Conservation (phyloP, 2,329 filamentous ascomycete genomes). For the Beauveria sp. region DNA sequence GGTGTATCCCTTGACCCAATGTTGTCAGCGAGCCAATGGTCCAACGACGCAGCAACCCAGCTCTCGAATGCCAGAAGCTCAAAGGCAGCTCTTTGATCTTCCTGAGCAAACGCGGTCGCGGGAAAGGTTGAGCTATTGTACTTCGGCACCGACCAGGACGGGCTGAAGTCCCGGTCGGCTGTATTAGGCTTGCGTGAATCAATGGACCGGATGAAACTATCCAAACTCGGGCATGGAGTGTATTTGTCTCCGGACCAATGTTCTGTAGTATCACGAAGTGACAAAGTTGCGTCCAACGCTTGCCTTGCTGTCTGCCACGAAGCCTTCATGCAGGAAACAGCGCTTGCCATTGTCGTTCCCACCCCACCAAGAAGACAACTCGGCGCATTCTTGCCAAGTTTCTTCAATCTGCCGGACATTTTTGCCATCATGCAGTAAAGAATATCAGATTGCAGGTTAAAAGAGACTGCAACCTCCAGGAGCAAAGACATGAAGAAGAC, state of each 20-base stretch:
- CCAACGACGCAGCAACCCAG: constrained; percentile 36
- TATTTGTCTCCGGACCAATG: not conserved
- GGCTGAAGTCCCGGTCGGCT: not conserved
- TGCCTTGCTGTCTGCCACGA: not conserved
- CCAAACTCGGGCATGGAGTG: not conserved
- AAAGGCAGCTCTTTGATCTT: not conserved
- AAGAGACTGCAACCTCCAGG: constrained; percentile 18
- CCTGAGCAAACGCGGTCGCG: no score
- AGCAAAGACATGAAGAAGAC: constrained; percentile 33
- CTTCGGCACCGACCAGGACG: not conserved
- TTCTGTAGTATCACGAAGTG: not conserved
- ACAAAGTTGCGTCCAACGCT: not conserved
- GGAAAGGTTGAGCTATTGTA: not conserved
- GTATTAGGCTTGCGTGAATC: not conserved
- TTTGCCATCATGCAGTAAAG: constrained; percentile 37
- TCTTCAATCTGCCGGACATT: constrained; percentile 32
- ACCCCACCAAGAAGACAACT: constrained; percentile 8
- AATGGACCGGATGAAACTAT: not conserved
- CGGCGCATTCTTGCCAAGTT: constrained; percentile 23
- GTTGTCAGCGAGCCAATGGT: constrained; percentile 27
- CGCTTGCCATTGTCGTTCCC: not conserved
- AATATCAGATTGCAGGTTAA: constrained; percentile 19
- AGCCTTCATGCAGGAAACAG: not conserved
- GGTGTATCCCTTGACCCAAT: constrained; percentile 18
- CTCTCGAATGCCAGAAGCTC: constrained; percentile 34